Conservation (phyloP, 495 filamentous ascomycete species). For the Neurospora intermedia region DNA sequence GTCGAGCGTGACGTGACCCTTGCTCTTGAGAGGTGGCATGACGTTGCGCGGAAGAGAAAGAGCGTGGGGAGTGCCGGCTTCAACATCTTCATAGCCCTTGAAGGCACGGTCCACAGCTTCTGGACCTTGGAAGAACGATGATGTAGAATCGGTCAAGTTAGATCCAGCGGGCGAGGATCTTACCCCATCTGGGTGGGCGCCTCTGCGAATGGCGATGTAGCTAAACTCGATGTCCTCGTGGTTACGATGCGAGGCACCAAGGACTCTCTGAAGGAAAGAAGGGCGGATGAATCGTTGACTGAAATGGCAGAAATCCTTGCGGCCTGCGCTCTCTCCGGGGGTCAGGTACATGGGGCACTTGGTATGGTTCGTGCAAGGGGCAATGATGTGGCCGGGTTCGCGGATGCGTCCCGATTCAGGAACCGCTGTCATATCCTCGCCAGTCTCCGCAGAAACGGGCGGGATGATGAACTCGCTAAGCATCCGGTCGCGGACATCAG, state of each 20-base stretch:
- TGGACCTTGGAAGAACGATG: slow-evolving; percentile 11
- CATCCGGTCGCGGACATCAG: slow-evolving; percentile 65
- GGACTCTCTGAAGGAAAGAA: slow-evolving; percentile 65
- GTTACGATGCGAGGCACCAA: slow-evolving; percentile 58
- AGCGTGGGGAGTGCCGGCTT: slow-evolving; percentile 33
- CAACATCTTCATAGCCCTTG: slow-evolving; percentile 27
- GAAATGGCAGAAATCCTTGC: slow-evolving; percentile 89
- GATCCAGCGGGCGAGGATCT: slow-evolving; percentile 21
- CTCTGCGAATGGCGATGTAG: slow-evolving; percentile 79
- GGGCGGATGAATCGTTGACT: slow-evolving; percentile 80
- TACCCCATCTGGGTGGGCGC: slow-evolving; percentile 36
- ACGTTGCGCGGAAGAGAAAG: slow-evolving; percentile 69
- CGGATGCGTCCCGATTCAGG: slow-evolving; percentile 17
- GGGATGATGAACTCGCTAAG: slow-evolving; percentile 66
- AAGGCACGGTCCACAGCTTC: slow-evolving; percentile 26
- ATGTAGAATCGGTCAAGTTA: neutral
- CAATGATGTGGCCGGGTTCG: slow-evolving; percentile 83
- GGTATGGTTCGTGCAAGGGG: slow-evolving; percentile 86
- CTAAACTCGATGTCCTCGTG: slow-evolving; percentile 87
- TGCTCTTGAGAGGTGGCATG: slow-evolving; percentile 72
- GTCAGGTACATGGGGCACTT: slow-evolving; percentile 79
- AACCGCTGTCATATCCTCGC: slow-evolving; percentile 20
- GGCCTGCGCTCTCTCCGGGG: slow-evolving; percentile 53
- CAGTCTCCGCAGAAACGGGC: slow-evolving; percentile 36
- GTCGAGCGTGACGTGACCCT: slow-evolving; percentile 80